Conservation (phyloP, 257 asterid genomes). For the Rhazya stricta region DNA sequence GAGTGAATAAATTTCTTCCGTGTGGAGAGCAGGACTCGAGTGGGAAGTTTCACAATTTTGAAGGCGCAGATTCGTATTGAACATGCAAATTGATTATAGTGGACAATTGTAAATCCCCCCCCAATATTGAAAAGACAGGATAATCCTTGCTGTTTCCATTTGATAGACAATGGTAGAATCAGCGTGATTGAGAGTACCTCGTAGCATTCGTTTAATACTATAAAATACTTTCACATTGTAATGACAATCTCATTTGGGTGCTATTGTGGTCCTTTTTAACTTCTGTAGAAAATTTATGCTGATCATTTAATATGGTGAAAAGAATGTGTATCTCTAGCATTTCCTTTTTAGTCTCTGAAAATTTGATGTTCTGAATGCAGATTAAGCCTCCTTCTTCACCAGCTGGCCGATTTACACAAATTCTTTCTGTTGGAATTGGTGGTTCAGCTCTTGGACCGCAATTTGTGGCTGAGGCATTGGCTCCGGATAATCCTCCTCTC, state of each 20-base stretch:
- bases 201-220: not conserved
- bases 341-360: slow-evolving; percentile 14
- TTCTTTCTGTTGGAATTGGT: slow-evolving; percentile 95
- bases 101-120: not conserved
- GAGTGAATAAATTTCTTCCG: not conserved
- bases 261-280: not conserved
- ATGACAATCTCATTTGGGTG: too few relatives aligned
- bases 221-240: not conserved
- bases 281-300: not conserved
- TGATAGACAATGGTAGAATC: not conserved
- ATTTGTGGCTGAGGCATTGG: slow-evolving; percentile 98
- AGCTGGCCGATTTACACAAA: slow-evolving; percentile 64
- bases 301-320: not conserved
- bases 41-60: not conserved
- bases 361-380: slow-evolving; percentile 39
- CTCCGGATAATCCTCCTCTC: slow-evolving; percentile 98
- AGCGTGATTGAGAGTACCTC: not conserved
- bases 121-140: not conserved
- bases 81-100: not conserved
- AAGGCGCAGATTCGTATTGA: not conserved
- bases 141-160: not conserved
- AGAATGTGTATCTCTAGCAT: not conserved
- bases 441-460: slow-evolving; percentile 99
- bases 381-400: slow-evolving; percentile 56
- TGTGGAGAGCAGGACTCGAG: not conserved